Conservation (phyloP, 1,139 yeast species). For the Kurtzmaniella quercitrusa region DNA sequence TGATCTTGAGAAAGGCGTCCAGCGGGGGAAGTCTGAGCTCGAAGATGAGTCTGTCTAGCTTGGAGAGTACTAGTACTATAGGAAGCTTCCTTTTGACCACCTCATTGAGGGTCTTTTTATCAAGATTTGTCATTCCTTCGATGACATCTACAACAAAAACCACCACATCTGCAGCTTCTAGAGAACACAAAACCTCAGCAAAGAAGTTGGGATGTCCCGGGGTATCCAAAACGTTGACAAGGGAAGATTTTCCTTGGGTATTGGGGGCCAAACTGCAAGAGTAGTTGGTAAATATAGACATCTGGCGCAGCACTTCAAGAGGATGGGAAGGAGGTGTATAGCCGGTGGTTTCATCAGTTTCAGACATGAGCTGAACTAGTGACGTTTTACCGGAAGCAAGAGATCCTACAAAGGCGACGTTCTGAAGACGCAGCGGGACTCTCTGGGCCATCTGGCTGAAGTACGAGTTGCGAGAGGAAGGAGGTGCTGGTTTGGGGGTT, state of each 20-base stretch:
- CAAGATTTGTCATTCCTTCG: slow-evolving; percentile 67
- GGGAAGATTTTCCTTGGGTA: slow-evolving; percentile 50
- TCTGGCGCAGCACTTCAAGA: slow-evolving; percentile 66
- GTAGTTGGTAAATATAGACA: slow-evolving; percentile 62
- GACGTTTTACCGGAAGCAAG: slow-evolving; percentile 87
- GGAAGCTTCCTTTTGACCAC: slow-evolving; percentile 47
- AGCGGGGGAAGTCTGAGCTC: slow-evolving; percentile 73
- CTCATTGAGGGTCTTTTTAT: slow-evolving; percentile 45
- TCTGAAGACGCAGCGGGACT: slow-evolving; percentile 66
- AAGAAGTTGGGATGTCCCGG: slow-evolving; percentile 89
- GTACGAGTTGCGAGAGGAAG: slow-evolving; percentile 23
- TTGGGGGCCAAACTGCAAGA: slow-evolving; percentile 61
- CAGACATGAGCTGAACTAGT: slow-evolving; percentile 63
- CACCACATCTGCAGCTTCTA: slow-evolving; percentile 61
- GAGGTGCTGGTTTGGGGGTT: slow-evolving; percentile 36
- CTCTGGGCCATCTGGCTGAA: slow-evolving; percentile 42
- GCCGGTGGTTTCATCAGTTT: slow-evolving; percentile 49
- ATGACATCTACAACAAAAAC: slow-evolving; percentile 76
- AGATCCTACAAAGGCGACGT: slow-evolving; percentile 78
- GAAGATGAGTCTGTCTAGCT: slow-evolving; percentile 74
- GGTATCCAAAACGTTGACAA: slow-evolving; percentile 68
- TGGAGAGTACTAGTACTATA: slow-evolving; percentile 65
- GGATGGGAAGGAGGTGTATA: slow-evolving; percentile 34
- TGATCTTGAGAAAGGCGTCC: slow-evolving; percentile 70
- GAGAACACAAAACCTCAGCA: slow-evolving; percentile 64